Evolutionary conservation across 1,284 basidiomycete genomes (phyloP).

Genomic region (Ganoderma multipileum): DNA sequence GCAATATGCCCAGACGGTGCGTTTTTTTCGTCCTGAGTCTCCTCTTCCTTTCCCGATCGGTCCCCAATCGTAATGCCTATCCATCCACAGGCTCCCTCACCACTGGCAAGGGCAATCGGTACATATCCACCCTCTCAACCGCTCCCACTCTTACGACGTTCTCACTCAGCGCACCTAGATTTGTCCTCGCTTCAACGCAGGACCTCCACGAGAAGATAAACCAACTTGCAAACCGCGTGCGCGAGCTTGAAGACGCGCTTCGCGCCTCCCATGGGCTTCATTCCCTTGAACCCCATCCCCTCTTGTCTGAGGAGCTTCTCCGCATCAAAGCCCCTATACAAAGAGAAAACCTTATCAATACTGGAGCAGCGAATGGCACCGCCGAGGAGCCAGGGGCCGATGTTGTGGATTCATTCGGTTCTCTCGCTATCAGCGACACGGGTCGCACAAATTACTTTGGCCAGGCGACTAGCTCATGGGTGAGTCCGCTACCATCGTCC

Average conservation of each 20-base stretch:
- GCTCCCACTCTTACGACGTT: constrained; percentile 19
- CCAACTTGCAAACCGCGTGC: constrained; percentile 74
- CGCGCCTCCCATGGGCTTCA: constrained; percentile 62
- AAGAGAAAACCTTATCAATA: constrained; percentile 52
- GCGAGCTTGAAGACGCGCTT: constrained; percentile 79
- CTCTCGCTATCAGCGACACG: constrained; percentile 70
- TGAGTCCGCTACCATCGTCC: constrained; percentile 42
- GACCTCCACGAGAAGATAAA: constrained; percentile 84
- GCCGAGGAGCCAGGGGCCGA: constrained; percentile 66
- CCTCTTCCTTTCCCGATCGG: constrained; percentile 13
- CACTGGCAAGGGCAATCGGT: constrained; percentile 83
- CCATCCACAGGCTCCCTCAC: constrained; percentile 65
- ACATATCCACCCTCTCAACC: constrained; percentile 25
- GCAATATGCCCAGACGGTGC: constrained; percentile 69
- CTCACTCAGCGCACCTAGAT: constrained; percentile 49
- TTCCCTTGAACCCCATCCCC: constrained; percentile 68
- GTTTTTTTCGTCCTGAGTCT: constrained; percentile 24
- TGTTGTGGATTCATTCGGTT: constrained; percentile 79
- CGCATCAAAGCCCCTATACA: constrained; percentile 77
- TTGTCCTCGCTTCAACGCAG: constrained; percentile 81
- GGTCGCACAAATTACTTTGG: constrained; percentile 79
- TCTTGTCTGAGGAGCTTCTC: constrained; percentile 73
- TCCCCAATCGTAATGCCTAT: constrained; percentile 7
- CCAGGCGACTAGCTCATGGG: constrained; percentile 79
- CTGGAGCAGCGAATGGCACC: constrained; percentile 28